Evolutionary conservation across 768 basidiomycete species (phyloP).

Genomic region (Daedaleopsis nitida): DNA sequence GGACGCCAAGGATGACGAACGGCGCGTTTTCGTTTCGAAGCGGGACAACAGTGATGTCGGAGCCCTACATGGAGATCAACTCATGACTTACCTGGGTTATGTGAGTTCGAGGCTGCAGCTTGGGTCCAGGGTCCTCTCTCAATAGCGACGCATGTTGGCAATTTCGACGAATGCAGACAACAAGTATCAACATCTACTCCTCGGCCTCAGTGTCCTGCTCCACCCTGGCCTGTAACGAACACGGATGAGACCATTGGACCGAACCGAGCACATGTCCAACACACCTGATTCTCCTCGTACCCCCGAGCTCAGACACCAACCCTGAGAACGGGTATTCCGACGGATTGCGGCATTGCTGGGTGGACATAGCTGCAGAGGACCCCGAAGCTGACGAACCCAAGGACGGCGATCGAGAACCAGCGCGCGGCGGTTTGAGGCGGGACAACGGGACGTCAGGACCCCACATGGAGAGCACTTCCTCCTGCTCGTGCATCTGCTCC

Average conservation of each 20-base stretch:
- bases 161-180: neutral
- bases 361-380: constrained; percentile 56
- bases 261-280: constrained; percentile 19
- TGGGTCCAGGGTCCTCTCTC: too few relatives aligned
- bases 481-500: constrained; percentile 72
- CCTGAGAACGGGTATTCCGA: constrained; percentile 80
- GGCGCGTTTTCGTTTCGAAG: too few relatives aligned
- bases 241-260: neutral
- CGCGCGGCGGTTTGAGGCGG: constrained; percentile 60
- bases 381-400: constrained; percentile 67
- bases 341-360: constrained; percentile 64
- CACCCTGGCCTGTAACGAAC: constrained; percentile 37
- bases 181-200: constrained; percentile 23
- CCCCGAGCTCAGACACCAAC: constrained; percentile 80
- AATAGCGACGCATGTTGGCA: neutral
- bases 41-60: too few relatives aligned
- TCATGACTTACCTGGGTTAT: too few relatives aligned
- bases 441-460: constrained; percentile 73
- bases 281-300: constrained; percentile 74
- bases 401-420: constrained; percentile 63
- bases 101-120: too few relatives aligned
- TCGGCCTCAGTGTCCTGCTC: constrained; percentile 36
- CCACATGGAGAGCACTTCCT: constrained; percentile 86
- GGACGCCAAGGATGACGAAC: too few relatives aligned
- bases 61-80: too few relatives aligned